phyloP scores from a whole-genome alignment of 495 filamentous ascomycete species.

The Penicillium samsonianum region DNA sequence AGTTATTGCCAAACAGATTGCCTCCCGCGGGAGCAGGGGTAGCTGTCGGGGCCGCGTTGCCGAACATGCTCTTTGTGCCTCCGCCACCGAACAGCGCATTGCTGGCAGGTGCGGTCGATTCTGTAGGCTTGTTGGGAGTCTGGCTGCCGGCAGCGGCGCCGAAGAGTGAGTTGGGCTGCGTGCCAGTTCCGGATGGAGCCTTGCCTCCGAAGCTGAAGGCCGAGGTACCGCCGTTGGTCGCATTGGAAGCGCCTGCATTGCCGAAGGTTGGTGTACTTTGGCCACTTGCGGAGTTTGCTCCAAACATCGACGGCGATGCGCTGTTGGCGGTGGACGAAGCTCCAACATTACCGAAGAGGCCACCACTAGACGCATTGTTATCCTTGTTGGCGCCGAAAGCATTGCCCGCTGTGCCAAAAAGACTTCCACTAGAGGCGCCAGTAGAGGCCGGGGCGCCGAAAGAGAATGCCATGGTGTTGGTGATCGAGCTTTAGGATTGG shows the following conservation, averaged over 20 bases:
- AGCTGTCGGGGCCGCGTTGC: slow-evolving; percentile 31
- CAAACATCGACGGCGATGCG: slow-evolving; percentile 40
- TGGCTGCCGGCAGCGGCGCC: slow-evolving; percentile 25
- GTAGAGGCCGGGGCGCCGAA: slow-evolving; percentile 40
- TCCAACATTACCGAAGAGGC: slow-evolving; percentile 50
- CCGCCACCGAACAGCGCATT: slow-evolving; percentile 54
- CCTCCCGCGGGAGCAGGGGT: slow-evolving; percentile 43
- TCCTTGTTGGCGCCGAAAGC: slow-evolving; percentile 37
- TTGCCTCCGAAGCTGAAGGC: slow-evolving; percentile 47
- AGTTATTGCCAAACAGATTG: slow-evolving; percentile 49
- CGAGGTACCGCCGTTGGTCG: slow-evolving; percentile 28
- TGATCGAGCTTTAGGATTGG: slow-evolving; percentile 20
- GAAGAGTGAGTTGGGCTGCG: slow-evolving; percentile 34
- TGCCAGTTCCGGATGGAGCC: slow-evolving; percentile 27
- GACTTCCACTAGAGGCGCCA: slow-evolving; percentile 34
- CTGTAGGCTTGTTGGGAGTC: slow-evolving; percentile 45
- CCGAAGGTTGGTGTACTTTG: slow-evolving; percentile 40
- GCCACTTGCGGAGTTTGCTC: slow-evolving; percentile 23
- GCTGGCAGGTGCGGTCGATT: slow-evolving; percentile 36
- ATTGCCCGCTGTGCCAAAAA: slow-evolving; percentile 45
- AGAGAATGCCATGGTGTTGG: slow-evolving; percentile 38
- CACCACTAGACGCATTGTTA: slow-evolving; percentile 30
- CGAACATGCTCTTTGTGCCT: slow-evolving; percentile 39
- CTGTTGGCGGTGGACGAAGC: slow-evolving; percentile 36
- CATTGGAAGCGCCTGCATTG: slow-evolving; percentile 23